These are phyloP conservation scores for Claviceps sp. DNA, from an alignment of 2,329 filamentous ascomycete species.

Conservation along the genomic window DNA sequence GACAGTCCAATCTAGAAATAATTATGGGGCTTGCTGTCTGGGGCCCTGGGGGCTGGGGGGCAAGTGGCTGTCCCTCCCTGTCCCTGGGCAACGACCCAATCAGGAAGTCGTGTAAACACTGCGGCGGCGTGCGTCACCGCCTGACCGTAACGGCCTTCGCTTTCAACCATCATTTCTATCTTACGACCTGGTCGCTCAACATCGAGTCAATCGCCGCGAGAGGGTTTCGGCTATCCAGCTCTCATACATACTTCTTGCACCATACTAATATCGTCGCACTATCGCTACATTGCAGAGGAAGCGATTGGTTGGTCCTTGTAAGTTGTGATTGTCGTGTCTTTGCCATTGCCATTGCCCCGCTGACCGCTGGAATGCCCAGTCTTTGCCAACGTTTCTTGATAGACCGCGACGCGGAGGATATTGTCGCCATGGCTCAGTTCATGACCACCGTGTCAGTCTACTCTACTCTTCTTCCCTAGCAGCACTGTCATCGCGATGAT, in stretches of 20 bases:
- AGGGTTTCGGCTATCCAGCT: not conserved
- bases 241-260: not conserved
- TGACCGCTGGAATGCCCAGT: slow-evolving; percentile 27
- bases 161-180: slow-evolving; percentile 1
- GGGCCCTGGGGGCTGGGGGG: not conserved
- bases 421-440: slow-evolving; percentile 26
- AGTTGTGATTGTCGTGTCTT: not conserved
- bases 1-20: no score
- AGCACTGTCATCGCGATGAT: slow-evolving; percentile 11
- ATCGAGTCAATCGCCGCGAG: not conserved
- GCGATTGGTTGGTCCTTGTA: not conserved
- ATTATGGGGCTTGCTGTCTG: no score
- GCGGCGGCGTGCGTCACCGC: slow-evolving; percentile 1
- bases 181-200: not conserved
- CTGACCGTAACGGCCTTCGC: not conserved
- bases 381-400: slow-evolving; percentile 5
- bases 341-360: slow-evolving; percentile 22
- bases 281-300: not conserved
- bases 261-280: no score
- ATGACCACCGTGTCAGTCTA: slow-evolving; percentile 29
- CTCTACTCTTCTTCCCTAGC: slow-evolving; percentile 2
- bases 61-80: not conserved
- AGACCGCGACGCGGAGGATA: slow-evolving; percentile 6
- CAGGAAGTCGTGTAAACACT: slow-evolving; percentile 7
- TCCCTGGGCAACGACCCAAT: slow-evolving; percentile 7